These are phyloP conservation scores for Paracoccidioides brasiliensis DNA, from an alignment of 2,329 filamentous ascomycete species.

Conservation along the genomic window DNA sequence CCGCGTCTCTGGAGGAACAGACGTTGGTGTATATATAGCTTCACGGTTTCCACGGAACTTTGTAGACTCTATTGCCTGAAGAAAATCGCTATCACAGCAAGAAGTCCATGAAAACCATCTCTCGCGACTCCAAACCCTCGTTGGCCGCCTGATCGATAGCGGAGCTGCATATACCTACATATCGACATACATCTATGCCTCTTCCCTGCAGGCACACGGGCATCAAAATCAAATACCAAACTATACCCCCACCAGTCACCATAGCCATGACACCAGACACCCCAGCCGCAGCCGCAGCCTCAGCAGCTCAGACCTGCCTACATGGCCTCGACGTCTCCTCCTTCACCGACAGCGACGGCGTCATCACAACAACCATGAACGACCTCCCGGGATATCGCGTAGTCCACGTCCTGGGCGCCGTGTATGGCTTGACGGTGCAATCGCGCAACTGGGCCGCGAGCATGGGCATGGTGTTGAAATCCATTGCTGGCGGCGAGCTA, in stretches of 20 bases:
- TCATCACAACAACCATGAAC: constrained; percentile 52
- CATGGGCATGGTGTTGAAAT: constrained; percentile 44
- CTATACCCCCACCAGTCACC: neutral
- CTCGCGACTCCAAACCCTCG: neutral
- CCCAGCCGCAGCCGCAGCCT: neutral
- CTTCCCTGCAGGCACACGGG: no score
- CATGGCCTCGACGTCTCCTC: constrained; percentile 8
- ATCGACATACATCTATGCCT: no score
- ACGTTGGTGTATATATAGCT: neutral
- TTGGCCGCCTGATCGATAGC: neutral
- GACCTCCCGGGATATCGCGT: constrained; percentile 50
- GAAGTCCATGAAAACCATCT: neutral
- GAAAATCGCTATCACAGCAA: neutral
- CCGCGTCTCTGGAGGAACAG: no score
- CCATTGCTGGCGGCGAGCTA: constrained; percentile 46
- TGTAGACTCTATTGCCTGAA: neutral
- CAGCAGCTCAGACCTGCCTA: neutral
- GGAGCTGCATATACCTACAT: no score
- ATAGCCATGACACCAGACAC: neutral
- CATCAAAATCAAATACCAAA: neutral
- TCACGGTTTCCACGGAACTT: neutral
- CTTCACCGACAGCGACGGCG: constrained; percentile 48
- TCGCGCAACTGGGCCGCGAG: constrained; percentile 47
- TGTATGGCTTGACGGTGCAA: constrained; percentile 45
- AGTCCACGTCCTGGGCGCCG: constrained; percentile 43